Percentiles rank a stretch among this genome's conserved stretches.
These are phyloP conservation scores for Leccinellum albellum DNA, from an alignment of 768 basidiomycete genomes.

Conservation along the genomic window DNA sequence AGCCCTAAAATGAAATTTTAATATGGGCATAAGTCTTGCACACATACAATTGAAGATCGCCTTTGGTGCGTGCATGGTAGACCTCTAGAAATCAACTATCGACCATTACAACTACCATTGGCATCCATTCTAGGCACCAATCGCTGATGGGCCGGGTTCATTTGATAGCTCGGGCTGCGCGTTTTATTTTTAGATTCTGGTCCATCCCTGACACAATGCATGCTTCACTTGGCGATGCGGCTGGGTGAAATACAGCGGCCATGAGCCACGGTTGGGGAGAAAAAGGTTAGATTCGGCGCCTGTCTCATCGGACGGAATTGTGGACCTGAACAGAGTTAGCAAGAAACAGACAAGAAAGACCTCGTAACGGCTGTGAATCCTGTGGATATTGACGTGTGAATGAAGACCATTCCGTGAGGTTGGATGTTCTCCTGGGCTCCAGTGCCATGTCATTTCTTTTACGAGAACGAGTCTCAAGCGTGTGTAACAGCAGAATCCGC, in stretches of 20 bases:
- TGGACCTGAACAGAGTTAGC: conserved; percentile 22
- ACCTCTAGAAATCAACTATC: background rate
- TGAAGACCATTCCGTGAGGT: background rate
- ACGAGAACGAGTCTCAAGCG: background rate
- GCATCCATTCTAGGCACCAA: background rate
- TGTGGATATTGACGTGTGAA: background rate
- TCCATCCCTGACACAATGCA: background rate
- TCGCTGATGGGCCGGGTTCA: background rate
- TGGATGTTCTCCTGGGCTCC: background rate
- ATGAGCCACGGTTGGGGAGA: background rate
- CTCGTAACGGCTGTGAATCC: background rate
- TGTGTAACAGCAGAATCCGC: background rate
- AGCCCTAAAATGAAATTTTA: background rate
- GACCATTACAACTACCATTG: too few species aligned
- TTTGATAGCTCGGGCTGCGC: background rate
- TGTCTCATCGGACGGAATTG: conserved; percentile 35
- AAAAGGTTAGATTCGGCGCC: conserved; percentile 25
- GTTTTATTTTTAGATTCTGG: background rate
- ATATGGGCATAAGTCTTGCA: background rate
- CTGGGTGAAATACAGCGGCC: background rate
- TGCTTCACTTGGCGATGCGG: background rate
- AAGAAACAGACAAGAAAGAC: conserved; percentile 37
- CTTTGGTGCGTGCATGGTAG: background rate
- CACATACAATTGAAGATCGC: background rate
- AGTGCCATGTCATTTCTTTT: background rate